phyloP scores from a whole-genome alignment of 331 rosid genomes.

The Quercus lobata region DNA sequence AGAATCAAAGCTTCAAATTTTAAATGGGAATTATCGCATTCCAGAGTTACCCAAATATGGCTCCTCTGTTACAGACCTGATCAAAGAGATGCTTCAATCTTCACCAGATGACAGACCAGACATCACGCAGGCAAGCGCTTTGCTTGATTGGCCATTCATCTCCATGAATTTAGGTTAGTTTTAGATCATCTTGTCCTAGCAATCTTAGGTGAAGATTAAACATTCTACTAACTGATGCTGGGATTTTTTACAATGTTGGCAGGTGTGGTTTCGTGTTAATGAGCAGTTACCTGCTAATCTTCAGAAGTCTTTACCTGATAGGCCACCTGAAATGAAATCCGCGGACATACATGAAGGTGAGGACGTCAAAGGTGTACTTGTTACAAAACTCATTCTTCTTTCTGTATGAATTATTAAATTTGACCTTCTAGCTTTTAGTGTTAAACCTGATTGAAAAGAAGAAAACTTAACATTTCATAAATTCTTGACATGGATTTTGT shows the following conservation, averaged over 20 bases:
- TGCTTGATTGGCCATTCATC: constrained; percentile 99
- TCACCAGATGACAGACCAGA: constrained; percentile 96
- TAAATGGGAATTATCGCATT: constrained; percentile 95
- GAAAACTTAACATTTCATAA: neutral
- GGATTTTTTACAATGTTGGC: constrained; percentile 28
- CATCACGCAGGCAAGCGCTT: constrained; percentile 99
- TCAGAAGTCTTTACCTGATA: constrained; percentile 88
- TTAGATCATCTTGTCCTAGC: constrained; percentile 70
- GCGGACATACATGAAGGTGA: constrained; percentile 60
- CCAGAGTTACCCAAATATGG: constrained; percentile 78
- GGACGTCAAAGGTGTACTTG: neutral
- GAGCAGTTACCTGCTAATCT: constrained; percentile 65
- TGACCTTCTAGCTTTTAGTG: neutral
- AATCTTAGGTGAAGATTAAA: constrained; percentile 47
- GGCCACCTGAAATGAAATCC: constrained; percentile 54
- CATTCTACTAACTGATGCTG: constrained; percentile 36
- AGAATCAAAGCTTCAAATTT: constrained; percentile 94
- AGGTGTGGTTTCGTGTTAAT: constrained; percentile 98
- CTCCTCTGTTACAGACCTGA: constrained; percentile 60
- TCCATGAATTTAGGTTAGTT: constrained; percentile 99
- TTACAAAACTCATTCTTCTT: neutral
- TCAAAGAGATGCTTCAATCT: constrained; percentile 92
- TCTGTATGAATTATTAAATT: neutral
- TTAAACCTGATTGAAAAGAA: neutral
- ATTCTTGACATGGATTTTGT: neutral